A percentile compares a stretch with the other conserved stretches of the same genome.
These are phyloP conservation scores for Erysimum cheiri DNA, from an alignment of 441 rosid genomes.

Conservation along the genomic window DNA sequence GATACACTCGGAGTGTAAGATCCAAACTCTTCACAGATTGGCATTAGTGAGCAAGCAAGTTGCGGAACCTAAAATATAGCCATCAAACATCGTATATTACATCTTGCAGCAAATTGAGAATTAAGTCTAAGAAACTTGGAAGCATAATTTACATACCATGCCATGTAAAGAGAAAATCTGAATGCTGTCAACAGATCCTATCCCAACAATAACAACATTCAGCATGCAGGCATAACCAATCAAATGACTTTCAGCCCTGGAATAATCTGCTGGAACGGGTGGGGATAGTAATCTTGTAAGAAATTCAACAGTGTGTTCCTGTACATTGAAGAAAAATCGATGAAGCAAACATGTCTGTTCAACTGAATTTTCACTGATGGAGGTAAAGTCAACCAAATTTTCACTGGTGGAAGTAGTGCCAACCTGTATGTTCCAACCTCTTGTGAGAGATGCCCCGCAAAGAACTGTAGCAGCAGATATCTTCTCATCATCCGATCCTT, in stretches of 20 bases:
- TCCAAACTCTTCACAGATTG: constrained; percentile 81
- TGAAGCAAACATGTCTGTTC: constrained; percentile 8
- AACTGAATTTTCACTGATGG: constrained; percentile 7
- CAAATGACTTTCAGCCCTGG: constrained; percentile 60
- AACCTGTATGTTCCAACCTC: constrained; percentile 88
- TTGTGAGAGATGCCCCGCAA: constrained; percentile 78
- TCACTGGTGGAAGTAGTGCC: constrained; percentile 29
- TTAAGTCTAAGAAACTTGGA: constrained; percentile 3
- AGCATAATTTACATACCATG: constrained; percentile 53
- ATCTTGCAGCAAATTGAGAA: not conserved
- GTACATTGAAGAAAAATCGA: constrained; percentile 39
- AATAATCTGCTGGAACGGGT: constrained; percentile 56
- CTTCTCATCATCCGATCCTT: constrained; percentile 75
- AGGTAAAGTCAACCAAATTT: constrained; percentile 3
- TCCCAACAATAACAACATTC: constrained; percentile 72
- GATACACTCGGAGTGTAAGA: constrained; percentile 69
- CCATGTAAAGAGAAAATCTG: constrained; percentile 85
- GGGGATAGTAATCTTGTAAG: constrained; percentile 76
- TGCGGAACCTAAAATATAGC: constrained; percentile 62
- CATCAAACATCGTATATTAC: constrained; percentile 18
- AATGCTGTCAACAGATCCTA: constrained; percentile 75
- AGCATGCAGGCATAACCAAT: constrained; percentile 71
- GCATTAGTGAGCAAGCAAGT: constrained; percentile 83
- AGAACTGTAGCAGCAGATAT: constrained; percentile 77
- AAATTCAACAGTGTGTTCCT: constrained; percentile 74